Evolutionary conservation across 164 flowering plant species (phyloP), one percentile per base, ranked within the genome.

Genomic region (Nymphaea colorata): DNA sequence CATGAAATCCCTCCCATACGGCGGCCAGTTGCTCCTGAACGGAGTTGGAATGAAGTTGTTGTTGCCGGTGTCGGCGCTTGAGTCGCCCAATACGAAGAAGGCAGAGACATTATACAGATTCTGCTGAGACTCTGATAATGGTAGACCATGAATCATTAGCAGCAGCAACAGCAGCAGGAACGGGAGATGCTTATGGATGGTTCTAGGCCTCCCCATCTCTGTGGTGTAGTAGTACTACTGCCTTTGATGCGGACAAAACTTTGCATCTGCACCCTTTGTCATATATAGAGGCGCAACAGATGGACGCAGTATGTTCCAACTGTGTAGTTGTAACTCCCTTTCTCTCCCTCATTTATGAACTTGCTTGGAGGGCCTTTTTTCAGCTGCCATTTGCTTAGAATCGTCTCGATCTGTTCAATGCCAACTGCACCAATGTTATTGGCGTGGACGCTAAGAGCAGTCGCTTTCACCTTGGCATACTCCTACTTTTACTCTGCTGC

Each of bases 11-110:
- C 43, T 68, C 0, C 96, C 96, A 71, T 87, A 89, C 17, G 93
- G 96, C 7, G 77, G 80, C 59, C 86, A 86, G 61, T 89, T 82
- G 66, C 84, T 67, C 71, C 65, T 79, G 51, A 83, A 64, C 3
- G 44, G 0, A 2, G 91, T 87, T 0, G 6, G 5, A 0, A 87
- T 42, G 64, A 70, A 78, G 69, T 89, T 84, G 41, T 89, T 89
- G 74, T 89, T 89, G 4, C 96, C 96, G 0, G 96, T 80, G 67
- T 90, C 96, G 10, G 79, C 86, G 0, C 85, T 84, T 3, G 96
- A 90, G 72, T 90, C 96, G 11, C 96, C 96, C 17, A 90, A 90
- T 53, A 86, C 85, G 1, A 77, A 72, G 42, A 85, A 25, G 4
- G 90, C 83, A 12, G 53, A 71, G 67, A n/a, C 63, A 61, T 61